phyloP scores from a whole-genome alignment of 139 green algal genomes.

The Deuterostichococcus epilithicus region DNA sequence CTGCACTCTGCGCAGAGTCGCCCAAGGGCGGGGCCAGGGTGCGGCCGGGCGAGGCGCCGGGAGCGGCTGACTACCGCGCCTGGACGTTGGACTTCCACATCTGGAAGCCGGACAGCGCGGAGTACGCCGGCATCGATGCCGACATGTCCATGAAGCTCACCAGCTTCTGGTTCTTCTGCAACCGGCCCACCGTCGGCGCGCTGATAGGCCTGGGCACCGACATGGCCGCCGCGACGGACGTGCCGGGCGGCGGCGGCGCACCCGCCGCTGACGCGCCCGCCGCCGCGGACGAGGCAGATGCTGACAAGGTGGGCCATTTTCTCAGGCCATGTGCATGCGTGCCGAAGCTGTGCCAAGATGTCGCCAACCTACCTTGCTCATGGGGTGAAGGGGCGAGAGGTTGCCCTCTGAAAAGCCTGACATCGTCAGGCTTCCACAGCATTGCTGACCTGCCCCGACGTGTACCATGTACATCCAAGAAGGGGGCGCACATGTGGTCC shows the following conservation, averaged over 20 bases:
- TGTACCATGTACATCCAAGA: too few relatives aligned
- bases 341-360: too few relatives aligned
- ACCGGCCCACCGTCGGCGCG: slow-evolving; percentile 84
- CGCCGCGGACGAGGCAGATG: slow-evolving; percentile 1
- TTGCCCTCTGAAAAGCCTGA: too few relatives aligned
- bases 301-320: slow-evolving; percentile 13
- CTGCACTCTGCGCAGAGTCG: too few relatives aligned
- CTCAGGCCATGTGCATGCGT: too few relatives aligned
- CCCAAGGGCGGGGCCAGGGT: neutral
- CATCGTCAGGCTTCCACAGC: too few relatives aligned
- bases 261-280: neutral
- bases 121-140: slow-evolving; percentile 52
- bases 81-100: slow-evolving; percentile 38
- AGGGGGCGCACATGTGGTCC: too few relatives aligned
- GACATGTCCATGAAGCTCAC: slow-evolving; percentile 65
- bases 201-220: slow-evolving; percentile 81
- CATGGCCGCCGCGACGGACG: slow-evolving; percentile 34
- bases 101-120: slow-evolving; percentile 28
- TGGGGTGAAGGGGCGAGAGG: too few relatives aligned
- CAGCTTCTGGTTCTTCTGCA: slow-evolving; percentile 72
- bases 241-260: neutral
- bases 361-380: too few relatives aligned
- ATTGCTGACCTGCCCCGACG: too few relatives aligned
- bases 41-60: neutral
- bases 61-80: slow-evolving; percentile 18